phyloP scores from a whole-genome alignment of 257 asterid genomes.

The Solanum clarkiae region DNA sequence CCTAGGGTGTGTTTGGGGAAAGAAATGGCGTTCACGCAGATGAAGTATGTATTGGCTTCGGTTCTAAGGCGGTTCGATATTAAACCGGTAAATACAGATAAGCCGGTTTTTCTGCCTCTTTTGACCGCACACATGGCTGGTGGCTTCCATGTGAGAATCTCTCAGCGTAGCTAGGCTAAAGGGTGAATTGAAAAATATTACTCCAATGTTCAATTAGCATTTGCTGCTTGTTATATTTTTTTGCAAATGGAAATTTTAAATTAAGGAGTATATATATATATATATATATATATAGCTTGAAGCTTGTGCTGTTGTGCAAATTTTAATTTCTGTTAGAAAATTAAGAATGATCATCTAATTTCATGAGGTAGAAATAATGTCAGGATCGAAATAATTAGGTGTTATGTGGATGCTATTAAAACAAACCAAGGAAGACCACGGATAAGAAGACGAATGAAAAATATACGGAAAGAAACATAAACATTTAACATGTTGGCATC shows the following conservation, averaged over 20 bases:
- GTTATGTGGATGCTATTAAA: too few species aligned
- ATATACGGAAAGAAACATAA: too few species aligned
- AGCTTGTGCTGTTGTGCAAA: background rate
- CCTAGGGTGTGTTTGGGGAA: conserved; percentile 14
- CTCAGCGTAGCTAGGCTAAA: background rate
- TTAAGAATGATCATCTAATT: background rate
- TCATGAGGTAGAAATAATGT: background rate
- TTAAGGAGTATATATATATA: background rate
- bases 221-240: background rate
- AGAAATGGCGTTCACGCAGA: conserved; percentile 5
- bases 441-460: too few species aligned
- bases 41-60: conserved; percentile 4
- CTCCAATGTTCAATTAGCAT: background rate
- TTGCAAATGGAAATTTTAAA: background rate
- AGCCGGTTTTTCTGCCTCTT: conserved; percentile 40
- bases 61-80: conserved; percentile 38
- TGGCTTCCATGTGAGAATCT: conserved; percentile 32
- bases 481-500: too few species aligned
- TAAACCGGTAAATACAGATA: conserved; percentile 17
- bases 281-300: background rate
- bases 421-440: too few species aligned
- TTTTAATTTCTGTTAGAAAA: background rate
- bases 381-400: too few species aligned
- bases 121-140: conserved; percentile 60
- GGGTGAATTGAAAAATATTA: too few species aligned